phyloP scores from a whole-genome alignment of 2,329 filamentous ascomycete species.

The Fusarium nelsonii region DNA sequence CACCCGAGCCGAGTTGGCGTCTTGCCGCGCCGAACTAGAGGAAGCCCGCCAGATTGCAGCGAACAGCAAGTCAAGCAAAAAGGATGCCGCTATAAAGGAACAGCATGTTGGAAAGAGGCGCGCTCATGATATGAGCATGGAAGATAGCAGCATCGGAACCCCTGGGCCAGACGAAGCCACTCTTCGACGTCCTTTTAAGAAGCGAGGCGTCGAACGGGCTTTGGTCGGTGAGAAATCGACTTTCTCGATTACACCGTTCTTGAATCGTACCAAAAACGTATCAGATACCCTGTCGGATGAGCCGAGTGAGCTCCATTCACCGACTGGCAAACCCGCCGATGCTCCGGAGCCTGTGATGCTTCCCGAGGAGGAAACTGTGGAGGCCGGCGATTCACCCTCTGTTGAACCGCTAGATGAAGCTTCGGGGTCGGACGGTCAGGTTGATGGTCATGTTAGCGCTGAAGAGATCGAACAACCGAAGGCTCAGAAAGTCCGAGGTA shows the following conservation, averaged over 20 bases:
- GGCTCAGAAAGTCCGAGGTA: constrained; percentile 57
- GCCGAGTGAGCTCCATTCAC: constrained; percentile 47
- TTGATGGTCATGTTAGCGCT: constrained; percentile 9
- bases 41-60: constrained; percentile 42
- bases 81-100: constrained; percentile 40
- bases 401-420: constrained; percentile 27
- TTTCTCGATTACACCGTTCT: constrained; percentile 94
- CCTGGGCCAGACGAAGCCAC: constrained; percentile 58
- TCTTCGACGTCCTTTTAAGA: constrained; percentile 64
- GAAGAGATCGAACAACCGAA: constrained; percentile 35
- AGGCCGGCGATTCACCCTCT: constrained; percentile 15
- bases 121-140: constrained; percentile 58
- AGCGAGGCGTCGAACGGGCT: constrained; percentile 65
- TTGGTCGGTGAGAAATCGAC: constrained; percentile 84
- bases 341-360: constrained; percentile 51
- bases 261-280: constrained; percentile 78
- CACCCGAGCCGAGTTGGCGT: constrained; percentile 56
- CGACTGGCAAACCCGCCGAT: constrained; percentile 30
- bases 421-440: constrained; percentile 18
- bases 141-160: constrained; percentile 63
- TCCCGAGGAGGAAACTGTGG: constrained; percentile 47
- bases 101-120: constrained; percentile 61
- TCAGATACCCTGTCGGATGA: constrained; percentile 50
- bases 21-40: constrained; percentile 58
- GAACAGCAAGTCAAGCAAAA: constrained; percentile 41